phyloP scores from a whole-genome alignment of 2,329 filamentous ascomycete genomes.

The Aspergillus clavatus region DNA sequence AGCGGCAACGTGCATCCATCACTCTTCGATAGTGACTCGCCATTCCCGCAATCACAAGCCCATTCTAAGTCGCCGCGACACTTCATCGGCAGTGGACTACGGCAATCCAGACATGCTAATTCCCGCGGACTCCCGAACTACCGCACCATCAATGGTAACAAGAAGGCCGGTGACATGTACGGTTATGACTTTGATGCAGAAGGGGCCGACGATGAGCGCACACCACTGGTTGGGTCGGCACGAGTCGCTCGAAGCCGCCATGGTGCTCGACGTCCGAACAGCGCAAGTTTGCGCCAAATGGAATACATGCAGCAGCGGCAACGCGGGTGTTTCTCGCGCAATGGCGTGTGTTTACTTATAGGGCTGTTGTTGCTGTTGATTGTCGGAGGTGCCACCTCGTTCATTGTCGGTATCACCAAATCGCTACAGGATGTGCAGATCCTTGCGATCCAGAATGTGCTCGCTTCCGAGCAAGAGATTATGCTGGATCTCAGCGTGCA shows the following conservation, averaged over 20 bases:
- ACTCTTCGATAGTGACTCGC: conserved; percentile 71
- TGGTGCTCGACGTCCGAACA: conserved; percentile 49
- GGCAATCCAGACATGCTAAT: conserved; percentile 65
- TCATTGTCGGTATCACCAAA: conserved; percentile 88
- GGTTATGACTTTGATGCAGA: conserved; percentile 79
- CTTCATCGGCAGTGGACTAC: conserved; percentile 48
- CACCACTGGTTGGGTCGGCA: conserved; percentile 66
- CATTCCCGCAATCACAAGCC: conserved; percentile 60
- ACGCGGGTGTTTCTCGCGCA: conserved; percentile 63
- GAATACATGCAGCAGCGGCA: conserved; percentile 67
- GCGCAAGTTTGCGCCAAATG: conserved; percentile 60
- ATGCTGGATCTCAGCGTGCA: conserved; percentile 88
- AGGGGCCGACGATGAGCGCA: conserved; percentile 80
- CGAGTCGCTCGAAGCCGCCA: conserved; percentile 56
- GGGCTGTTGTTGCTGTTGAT: conserved; percentile 75
- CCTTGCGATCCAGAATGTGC: conserved; percentile 76
- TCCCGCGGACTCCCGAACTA: conserved; percentile 55
- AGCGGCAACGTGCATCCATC: conserved; percentile 60
- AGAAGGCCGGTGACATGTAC: conserved; percentile 59
- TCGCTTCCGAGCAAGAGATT: conserved; percentile 89
- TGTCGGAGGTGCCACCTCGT: conserved; percentile 77
- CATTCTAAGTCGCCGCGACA: conserved; percentile 59
- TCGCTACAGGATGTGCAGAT: conserved; percentile 75
- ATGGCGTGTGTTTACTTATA: conserved; percentile 83
- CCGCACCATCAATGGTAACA: conserved; percentile 42